Conservation (phyloP, 2,329 filamentous ascomycete genomes). For the Moelleriella libera region DNA sequence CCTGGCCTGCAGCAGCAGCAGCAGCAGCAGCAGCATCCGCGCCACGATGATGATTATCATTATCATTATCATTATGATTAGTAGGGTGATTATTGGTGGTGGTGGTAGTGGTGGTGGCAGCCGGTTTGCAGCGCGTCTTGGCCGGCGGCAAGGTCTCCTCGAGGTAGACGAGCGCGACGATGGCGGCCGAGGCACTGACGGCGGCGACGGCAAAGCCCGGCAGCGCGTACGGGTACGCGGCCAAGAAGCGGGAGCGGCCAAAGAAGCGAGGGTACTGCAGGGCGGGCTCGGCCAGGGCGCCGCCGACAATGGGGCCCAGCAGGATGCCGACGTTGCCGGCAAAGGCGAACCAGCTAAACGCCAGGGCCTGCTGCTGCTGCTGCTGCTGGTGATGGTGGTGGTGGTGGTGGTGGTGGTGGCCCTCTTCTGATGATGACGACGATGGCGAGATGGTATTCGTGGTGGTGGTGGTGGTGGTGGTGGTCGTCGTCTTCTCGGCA, state of each 20-base stretch:
- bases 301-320: constrained; percentile 56
- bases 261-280: constrained; percentile 45
- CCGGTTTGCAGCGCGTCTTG: no score
- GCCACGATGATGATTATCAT: no score
- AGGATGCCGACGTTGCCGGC: constrained; percentile 61
- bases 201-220: constrained; percentile 37
- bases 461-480: no score
- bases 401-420: no score
- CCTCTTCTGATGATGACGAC: no score
- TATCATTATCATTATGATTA: no score
- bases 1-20: no score
- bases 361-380: constrained; percentile 48
- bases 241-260: constrained; percentile 28
- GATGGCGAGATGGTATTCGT: no score
- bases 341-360: constrained; percentile 69
- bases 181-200: constrained; percentile 41
- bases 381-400: no score
- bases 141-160: constrained; percentile 41
- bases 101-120: no score
- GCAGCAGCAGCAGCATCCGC: no score
- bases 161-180: constrained; percentile 39
- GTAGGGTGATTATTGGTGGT: no score
- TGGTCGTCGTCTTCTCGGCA: constrained; percentile 36
- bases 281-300: constrained; percentile 53
- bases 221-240: constrained; percentile 36